Conservation (phyloP, 2,329 filamentous ascomycete genomes). For the Venturiaceae sp. region DNA sequence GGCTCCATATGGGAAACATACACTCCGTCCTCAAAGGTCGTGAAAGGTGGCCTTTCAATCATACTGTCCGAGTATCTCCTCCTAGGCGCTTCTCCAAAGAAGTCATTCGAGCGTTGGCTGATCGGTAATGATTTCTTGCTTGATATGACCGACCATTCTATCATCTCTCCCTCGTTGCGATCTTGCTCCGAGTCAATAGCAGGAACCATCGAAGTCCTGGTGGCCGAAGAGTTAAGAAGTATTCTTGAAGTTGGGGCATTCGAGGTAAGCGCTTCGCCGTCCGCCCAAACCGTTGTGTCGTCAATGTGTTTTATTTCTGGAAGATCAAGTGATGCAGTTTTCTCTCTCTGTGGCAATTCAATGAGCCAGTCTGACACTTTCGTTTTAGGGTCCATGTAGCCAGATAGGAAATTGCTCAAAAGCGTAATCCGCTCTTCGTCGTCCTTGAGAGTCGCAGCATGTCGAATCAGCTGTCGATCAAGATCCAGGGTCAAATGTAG, state of each 20-base stretch:
- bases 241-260: background rate
- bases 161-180: background rate
- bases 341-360: background rate
- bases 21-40: background rate
- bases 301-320: background rate
- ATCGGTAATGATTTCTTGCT: background rate
- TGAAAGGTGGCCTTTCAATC: background rate
- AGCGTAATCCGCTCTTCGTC: background rate
- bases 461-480: background rate
- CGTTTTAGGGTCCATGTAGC: background rate
- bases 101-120: no score
- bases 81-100: background rate
- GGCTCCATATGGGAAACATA: background rate
- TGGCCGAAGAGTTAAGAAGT: background rate
- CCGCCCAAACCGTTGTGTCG: background rate
- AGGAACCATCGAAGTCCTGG: background rate
- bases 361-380: background rate
- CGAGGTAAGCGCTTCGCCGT: background rate
- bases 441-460: background rate
- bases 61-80: background rate
- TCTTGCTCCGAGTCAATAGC: background rate
- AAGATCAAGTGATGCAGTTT: background rate
- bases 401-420: background rate
- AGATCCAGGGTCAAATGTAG: background rate
- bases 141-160: background rate